A percentile compares a stretch with the other conserved stretches of the same genome.
phyloP scores from a whole-genome alignment of 106 monocot species.

The Gastrodia elata region DNA sequence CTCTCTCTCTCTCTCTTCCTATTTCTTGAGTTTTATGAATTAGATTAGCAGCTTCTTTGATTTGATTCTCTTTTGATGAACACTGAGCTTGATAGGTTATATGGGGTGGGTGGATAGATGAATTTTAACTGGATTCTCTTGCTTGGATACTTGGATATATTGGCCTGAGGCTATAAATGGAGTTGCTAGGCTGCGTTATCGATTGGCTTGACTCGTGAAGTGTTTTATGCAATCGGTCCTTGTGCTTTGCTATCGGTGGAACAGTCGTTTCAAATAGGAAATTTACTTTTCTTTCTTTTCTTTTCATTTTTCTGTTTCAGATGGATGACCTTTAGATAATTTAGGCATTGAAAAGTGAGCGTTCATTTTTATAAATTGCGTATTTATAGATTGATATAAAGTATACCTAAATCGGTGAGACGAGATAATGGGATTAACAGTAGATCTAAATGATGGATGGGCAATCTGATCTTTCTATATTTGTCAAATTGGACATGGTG shows the following conservation, averaged over 20 bases:
- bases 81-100: slow-evolving; percentile 6
- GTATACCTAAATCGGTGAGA: too few species aligned
- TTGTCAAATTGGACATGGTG: too few species aligned
- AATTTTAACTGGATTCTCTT: background rate
- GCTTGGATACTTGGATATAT: background rate
- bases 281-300: background rate
- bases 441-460: too few species aligned
- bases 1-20: background rate
- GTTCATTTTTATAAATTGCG: background rate
- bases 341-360: background rate
- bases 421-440: too few species aligned
- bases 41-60: background rate
- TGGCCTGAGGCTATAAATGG: background rate
- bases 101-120: slow-evolving; percentile 18
- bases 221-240: background rate
- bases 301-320: background rate
- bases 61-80: background rate
- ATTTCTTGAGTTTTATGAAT: background rate
- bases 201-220: background rate
- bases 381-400: too few species aligned
- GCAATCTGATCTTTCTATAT: too few species aligned
- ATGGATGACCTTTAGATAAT: background rate
- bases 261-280: background rate
- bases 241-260: background rate
- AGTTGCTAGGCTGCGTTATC: background rate